These are phyloP conservation scores for Xylaria flabelliformis DNA, from an alignment of 495 filamentous ascomycete genomes.

Conservation along the genomic window DNA sequence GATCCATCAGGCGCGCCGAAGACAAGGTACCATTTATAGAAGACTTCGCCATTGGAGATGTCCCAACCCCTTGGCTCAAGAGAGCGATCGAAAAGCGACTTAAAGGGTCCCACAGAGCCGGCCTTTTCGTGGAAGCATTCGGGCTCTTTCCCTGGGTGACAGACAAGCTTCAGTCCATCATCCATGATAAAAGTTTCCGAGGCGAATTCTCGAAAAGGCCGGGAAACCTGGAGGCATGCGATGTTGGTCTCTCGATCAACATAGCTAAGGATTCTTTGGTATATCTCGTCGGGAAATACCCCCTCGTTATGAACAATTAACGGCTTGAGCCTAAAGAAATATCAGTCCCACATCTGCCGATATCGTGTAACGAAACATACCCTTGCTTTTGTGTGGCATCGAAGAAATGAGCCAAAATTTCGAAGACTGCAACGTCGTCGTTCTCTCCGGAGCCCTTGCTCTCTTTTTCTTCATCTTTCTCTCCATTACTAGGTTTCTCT, in stretches of 20 bases:
- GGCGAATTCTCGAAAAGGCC: not conserved
- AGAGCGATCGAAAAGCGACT: no score
- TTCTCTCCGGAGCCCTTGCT: not conserved
- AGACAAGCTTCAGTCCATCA: not conserved
- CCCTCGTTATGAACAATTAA: not conserved
- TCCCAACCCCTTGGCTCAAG: no score
- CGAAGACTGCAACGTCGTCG: not conserved
- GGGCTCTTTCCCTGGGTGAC: not conserved
- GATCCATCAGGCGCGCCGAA: not conserved
- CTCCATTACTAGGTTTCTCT: no score
- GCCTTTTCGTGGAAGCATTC: not conserved
- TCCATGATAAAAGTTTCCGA: constrained; percentile 7
- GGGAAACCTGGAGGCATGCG: constrained; percentile 11
- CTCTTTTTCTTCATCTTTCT: not conserved
- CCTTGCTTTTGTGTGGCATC: not conserved
- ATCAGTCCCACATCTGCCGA: not conserved
- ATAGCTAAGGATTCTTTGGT: not conserved
- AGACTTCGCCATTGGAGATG: no score
- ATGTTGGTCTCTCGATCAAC: constrained; percentile 8
- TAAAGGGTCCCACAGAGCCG: not conserved
- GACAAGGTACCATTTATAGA: not conserved
- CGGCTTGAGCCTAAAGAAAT: constrained; percentile 13
- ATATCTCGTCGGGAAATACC: constrained; percentile 9
- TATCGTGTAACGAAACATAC: constrained; percentile 6
- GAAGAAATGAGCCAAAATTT: constrained; percentile 10